These are phyloP conservation scores for Botryosphaeria dothidea DNA, from an alignment of 2,329 filamentous ascomycete genomes.

Conservation along the genomic window DNA sequence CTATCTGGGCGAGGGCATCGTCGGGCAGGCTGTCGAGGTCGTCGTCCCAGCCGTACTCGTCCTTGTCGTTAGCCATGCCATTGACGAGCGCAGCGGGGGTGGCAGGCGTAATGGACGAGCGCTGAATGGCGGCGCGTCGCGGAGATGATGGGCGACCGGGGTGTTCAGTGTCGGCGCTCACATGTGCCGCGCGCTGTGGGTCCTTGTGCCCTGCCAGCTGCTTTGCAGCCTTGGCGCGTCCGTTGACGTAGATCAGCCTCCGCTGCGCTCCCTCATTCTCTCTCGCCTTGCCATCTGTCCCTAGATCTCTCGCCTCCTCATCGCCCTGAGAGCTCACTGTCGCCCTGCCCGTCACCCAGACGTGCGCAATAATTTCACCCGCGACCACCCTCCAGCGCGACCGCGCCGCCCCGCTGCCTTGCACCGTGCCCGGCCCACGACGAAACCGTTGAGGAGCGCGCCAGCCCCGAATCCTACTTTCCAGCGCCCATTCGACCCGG, in stretches of 20 bases:
- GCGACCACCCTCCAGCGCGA: background rate
- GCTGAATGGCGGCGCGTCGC: background rate
- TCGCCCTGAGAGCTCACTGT: background rate
- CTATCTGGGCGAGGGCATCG: slow-evolving; percentile 47
- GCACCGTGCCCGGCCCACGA: background rate
- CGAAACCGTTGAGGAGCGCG: slow-evolving; percentile 5
- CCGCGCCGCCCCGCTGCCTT: background rate
- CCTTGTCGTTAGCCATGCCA: slow-evolving; percentile 41
- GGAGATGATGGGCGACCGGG: slow-evolving; percentile 14
- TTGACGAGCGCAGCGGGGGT: slow-evolving; percentile 13
- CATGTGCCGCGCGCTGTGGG: slow-evolving; percentile 9
- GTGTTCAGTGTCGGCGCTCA: slow-evolving; percentile 9
- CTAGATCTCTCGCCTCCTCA: background rate
- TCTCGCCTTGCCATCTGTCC: slow-evolving; percentile 1
- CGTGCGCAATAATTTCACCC: background rate
- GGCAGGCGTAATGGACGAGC: background rate
- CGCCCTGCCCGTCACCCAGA: background rate
- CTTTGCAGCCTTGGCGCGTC: slow-evolving; percentile 18
- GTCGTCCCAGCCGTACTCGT: slow-evolving; percentile 47
- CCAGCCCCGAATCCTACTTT: background rate
- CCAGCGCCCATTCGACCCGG: background rate
- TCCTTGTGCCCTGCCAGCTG: background rate
- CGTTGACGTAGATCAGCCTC: slow-evolving; percentile 19
- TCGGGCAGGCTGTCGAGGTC: slow-evolving; percentile 48
- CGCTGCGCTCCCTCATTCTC: slow-evolving; percentile 11